Conservation (phyloP, 257 asterid species). For the Solanum neorickii region DNA sequence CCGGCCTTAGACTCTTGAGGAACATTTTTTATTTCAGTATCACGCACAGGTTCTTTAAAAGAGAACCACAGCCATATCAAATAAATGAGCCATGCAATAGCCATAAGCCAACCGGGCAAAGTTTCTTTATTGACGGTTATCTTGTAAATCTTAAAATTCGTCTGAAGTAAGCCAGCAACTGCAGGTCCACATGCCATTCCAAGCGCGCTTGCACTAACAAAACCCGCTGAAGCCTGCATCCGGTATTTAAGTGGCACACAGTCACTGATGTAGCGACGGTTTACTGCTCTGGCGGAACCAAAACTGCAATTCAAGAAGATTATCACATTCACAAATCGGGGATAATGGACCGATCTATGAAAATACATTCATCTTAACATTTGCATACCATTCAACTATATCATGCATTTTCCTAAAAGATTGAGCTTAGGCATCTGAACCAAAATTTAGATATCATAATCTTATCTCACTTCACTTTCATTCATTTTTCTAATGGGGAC, state of each 20-base stretch:
- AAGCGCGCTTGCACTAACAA: constrained; percentile 97
- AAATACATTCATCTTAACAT: too few relatives aligned
- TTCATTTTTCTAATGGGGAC: background rate
- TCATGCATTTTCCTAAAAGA: background rate
- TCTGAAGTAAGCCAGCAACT: constrained; percentile 82
- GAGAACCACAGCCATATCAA: constrained; percentile 73
- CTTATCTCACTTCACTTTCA: background rate
- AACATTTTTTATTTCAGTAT: constrained; percentile 21
- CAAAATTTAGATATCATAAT: background rate
- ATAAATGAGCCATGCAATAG: constrained; percentile 67
- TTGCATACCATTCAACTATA: background rate
- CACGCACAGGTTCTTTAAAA: constrained; percentile 65
- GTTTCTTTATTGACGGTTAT: constrained; percentile 75
- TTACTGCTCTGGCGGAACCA: constrained; percentile 98
- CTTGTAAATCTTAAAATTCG: constrained; percentile 47
- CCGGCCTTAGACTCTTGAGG: constrained; percentile 32
- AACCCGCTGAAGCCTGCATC: constrained; percentile 97
- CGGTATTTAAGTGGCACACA: constrained; percentile 88
- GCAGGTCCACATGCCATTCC: constrained; percentile 99
- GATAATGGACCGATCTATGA: background rate
- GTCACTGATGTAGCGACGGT: constrained; percentile 89
- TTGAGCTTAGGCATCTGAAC: background rate
- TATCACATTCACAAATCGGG: background rate
- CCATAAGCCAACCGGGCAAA: constrained; percentile 97
- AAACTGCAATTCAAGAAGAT: constrained; percentile 41